A percentile compares a stretch with the other conserved stretches of the same genome.
These are phyloP conservation scores for Leavenworthia alabamica DNA, from an alignment of 345 rosid genomes.

Conservation along the genomic window DNA sequence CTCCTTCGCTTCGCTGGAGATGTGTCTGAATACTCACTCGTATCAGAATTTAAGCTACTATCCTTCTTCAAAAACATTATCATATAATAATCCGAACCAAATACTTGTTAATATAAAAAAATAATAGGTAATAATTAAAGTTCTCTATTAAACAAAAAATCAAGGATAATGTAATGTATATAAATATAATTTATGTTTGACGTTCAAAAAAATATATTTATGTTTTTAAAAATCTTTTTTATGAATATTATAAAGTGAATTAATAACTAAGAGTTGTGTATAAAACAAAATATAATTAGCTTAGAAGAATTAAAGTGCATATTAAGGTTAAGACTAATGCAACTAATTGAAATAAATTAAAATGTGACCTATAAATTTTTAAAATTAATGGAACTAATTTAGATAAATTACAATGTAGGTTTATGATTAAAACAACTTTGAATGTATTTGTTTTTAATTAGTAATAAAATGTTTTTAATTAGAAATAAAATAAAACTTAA, in stretches of 20 bases:
- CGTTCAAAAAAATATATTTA: too few relatives aligned
- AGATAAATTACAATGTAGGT: background rate
- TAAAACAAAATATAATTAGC: too few relatives aligned
- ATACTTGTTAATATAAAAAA: constrained; percentile 1
- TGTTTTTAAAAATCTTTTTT: too few relatives aligned
- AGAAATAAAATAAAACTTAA: background rate
- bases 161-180: too few relatives aligned
- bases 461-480: background rate
- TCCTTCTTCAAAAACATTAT: constrained; percentile 32
- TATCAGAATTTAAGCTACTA: constrained; percentile 69
- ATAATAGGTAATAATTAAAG: background rate
- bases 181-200: too few relatives aligned
- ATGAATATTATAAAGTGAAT: too few relatives aligned
- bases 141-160: too few relatives aligned
- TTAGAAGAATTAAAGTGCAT: background rate
- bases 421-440: background rate
- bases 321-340: background rate
- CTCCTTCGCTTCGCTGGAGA: constrained; percentile 63
- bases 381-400: background rate
- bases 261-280: too few relatives aligned
- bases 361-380: background rate
- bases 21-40: constrained; percentile 69
- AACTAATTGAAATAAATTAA: background rate
- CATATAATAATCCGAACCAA: background rate
- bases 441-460: background rate